Evolutionary conservation across 176 grass and related monocot species (phyloP), one percentile per base, ranked within the genome.

Genomic region (Eleusine coracana): DNA sequence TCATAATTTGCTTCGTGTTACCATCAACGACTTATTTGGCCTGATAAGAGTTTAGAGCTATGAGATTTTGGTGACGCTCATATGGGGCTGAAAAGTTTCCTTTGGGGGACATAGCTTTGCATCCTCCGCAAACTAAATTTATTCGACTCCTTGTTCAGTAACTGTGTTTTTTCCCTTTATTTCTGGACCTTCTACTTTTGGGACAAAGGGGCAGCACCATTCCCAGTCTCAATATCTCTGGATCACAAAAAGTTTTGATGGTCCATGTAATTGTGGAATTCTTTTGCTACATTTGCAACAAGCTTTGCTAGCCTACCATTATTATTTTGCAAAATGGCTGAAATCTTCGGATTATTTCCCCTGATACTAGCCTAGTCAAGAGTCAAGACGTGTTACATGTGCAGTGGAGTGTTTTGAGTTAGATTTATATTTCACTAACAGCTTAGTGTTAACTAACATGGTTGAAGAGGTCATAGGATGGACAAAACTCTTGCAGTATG

Each of bases 381-480:
- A 50, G 7, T 65, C 18, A 20, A 18, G 62, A 2, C 40, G 41
- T 44, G 41, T 12, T 46, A 46, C 10, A 4, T 73, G 66, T 78
- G 9, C 21, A 59, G 34, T 42, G 40, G 40, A 10, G 7, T 45
- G 44, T 45, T 45, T 45, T 45, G 6, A 13, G 18, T 14, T 74
- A 15, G n/a, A 74, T 73, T n/a, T 63, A 51, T 39, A 70, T 38
- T 28, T 41, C 66, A 15, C 58, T 45, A 25, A 74, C 5, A 52
- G 1, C 31, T 83, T 83, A 34, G 31, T 68, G 41, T 52, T 31
- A 52, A 71, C 50, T 45, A 52, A 40, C 61, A 70, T 76, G 37
- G 49, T 72, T 51, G 54, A 29, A 41, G 31, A 36, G 58, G 65
- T 64, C 58, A 70, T 40, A 86, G n/a, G 71, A 81, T 76, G n/a